A percentile compares a stretch with the other conserved stretches of the same genome.
Conservation (phyloP, 73 alveolate species). For the Tetrahymena malaccensis region DNA sequence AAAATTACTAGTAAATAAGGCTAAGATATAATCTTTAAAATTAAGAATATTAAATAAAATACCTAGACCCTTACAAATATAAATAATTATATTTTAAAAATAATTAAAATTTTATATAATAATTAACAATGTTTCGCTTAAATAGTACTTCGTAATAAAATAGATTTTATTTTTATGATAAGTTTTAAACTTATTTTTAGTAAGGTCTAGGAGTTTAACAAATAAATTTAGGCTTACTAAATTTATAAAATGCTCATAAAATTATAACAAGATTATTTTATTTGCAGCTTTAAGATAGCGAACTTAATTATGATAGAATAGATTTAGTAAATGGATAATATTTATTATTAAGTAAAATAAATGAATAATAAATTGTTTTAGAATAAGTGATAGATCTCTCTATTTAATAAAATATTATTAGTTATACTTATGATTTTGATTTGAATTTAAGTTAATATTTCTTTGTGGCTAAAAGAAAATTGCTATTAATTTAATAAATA, state of each 20-base stretch:
- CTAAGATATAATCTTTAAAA: neutral
- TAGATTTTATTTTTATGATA: no score
- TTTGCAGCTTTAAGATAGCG: neutral
- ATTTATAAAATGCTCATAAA: neutral
- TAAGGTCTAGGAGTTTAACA: neutral
- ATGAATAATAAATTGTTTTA: no score
- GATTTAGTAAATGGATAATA: neutral
- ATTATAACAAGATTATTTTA: neutral
- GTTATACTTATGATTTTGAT: neutral
- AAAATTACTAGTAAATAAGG: neutral
- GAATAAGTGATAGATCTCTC: neutral
- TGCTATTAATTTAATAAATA: no score
- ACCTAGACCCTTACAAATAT: neutral
- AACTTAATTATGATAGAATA: neutral
- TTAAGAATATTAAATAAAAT: neutral
- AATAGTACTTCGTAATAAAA: neutral
- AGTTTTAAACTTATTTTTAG: no score
- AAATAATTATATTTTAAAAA: no score
- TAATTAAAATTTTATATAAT: no score
- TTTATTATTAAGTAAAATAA: neutral
- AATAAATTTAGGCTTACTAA: no score
- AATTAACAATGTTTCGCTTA: neutral
- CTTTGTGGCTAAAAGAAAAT: neutral
- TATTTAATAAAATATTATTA: no score
- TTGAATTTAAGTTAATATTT: neutral